Base-by-base conservation (phyloP, 2,329 filamentous ascomycete genomes). In the Penicillium italicum region DNA sequence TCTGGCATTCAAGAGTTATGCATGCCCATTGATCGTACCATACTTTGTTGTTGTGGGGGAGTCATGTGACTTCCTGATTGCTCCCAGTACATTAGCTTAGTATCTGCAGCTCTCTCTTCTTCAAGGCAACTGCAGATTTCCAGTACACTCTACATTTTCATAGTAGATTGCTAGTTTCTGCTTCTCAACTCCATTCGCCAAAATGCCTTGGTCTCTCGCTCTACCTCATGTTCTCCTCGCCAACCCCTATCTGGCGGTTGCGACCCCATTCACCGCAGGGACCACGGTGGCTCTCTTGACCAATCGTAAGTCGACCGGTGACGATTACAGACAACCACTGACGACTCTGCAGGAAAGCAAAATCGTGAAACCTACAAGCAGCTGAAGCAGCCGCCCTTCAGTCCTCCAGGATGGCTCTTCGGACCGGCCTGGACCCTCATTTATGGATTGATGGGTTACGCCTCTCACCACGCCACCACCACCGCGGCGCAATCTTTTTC, bases 361-460 rank as follows among this genome's bases (percentile, higher is more conserved):
- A 75, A 69, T 3, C 68, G 76, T 52, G 58, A 65, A 36, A 72
- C 70, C 37, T 78, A 78, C 64, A 43, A 60, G 20, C 62, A 66
- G 0, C 62, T 78, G 18, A 70, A 70, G 31, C 74, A 77, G 57
- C 82, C 82, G 0, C 81, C 82, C 18, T 69, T 79, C 44, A 74
- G 78, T 50, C 83, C 83, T 7, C 83, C 83, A 8, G 75, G 80
- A 36, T 82, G 79, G 75, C 31, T 47, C 5, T 47, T 47, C 24
- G 44, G 31, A 7, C 82, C 83, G 11, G 78, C 44, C 44, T 47
- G 83, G 84, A 84, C 82, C 8, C 59, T 75, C 3, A 75, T 86
- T 79, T 86, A 85, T 66, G 77, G 77, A 2, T 73, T 89, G 20
- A 97, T 96, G 91, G 93, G 93, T 56, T 97, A 94, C 73, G 88